phyloP scores from a whole-genome alignment of 2,329 filamentous ascomycete genomes.

The Talaromyces sp. region DNA sequence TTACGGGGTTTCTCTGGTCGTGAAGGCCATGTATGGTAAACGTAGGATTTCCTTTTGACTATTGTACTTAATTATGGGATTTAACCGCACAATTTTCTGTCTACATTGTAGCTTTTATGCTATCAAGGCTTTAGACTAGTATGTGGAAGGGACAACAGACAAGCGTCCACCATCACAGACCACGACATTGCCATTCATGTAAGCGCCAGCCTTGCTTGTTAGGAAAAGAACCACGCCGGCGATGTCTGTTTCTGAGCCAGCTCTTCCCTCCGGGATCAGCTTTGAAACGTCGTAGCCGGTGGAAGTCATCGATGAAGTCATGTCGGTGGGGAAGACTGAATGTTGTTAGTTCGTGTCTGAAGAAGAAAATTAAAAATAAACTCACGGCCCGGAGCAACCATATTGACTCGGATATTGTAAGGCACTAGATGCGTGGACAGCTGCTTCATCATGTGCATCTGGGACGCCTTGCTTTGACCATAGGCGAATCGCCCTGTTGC shows the following conservation, averaged over 20 bases:
- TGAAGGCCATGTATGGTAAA: neutral
- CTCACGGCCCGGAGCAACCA: conserved; percentile 18
- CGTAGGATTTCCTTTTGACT: neutral
- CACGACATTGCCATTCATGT: conserved; percentile 51
- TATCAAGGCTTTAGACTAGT: neutral
- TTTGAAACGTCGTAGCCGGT: conserved; percentile 7
- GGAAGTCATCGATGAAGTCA: conserved; percentile 5
- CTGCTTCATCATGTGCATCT: conserved; percentile 7
- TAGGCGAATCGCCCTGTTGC: conserved; percentile 16
- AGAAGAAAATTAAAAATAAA: neutral
- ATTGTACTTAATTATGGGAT: neutral
- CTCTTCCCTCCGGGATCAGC: conserved; percentile 23
- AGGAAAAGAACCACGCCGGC: conserved; percentile 49
- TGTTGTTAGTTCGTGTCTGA: neutral
- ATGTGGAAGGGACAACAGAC: conserved; percentile 7
- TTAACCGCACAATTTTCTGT: neutral
- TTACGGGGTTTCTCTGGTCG: neutral
- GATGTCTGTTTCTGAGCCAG: conserved; percentile 44
- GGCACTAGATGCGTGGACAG: conserved; percentile 3
- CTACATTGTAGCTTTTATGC: neutral
- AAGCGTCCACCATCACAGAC: conserved; percentile 41
- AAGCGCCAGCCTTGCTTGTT: conserved; percentile 47
- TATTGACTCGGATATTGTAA: conserved; percentile 19
- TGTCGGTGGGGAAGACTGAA: conserved; percentile 5
- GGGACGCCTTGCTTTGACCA: conserved; percentile 18